Evolutionary conservation across 2,329 filamentous ascomycete genomes (phyloP).

Genomic region (Talaromyces sp.): DNA sequence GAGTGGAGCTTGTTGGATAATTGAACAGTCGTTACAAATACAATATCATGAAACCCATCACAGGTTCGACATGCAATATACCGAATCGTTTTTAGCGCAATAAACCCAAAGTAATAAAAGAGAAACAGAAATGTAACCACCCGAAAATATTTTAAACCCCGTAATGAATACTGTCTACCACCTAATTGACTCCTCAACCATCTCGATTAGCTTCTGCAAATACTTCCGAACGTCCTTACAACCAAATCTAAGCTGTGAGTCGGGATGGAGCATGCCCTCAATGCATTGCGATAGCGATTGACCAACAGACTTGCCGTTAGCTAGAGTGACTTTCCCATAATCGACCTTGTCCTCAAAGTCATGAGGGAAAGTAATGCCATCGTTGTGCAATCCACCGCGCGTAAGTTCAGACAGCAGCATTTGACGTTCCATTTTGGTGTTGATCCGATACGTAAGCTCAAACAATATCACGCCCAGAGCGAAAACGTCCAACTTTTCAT

Average conservation of each 20-base stretch:
- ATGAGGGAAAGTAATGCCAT: conserved; percentile 24
- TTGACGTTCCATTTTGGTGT: conserved; percentile 44
- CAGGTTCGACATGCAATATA: not conserved
- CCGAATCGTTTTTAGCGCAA: not conserved
- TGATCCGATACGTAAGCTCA: conserved; percentile 54
- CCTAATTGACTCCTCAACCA: conserved; percentile 53
- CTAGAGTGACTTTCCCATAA: conserved; percentile 19
- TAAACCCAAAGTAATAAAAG: not conserved
- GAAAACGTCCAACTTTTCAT: conserved; percentile 55
- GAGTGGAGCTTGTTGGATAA: not conserved
- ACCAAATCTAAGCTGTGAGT: conserved; percentile 30
- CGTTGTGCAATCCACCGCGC: conserved; percentile 6
- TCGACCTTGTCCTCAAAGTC: conserved; percentile 35
- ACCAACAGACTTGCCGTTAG: conserved; percentile 23
- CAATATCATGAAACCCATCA: not conserved
- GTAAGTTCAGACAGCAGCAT: conserved; percentile 37
- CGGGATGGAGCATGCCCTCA: conserved; percentile 35
- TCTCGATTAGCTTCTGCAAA: conserved; percentile 50
- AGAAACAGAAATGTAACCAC: not conserved
- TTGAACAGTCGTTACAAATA: not conserved
- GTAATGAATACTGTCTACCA: conserved; percentile 60
- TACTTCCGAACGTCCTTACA: conserved; percentile 30
- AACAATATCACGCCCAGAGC: conserved; percentile 58
- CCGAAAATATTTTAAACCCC: not conserved
- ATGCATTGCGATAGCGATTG: conserved; percentile 33